Evolutionary conservation across 257 asterid genomes (phyloP).

Genomic region (Primulina huaijiensis): DNA sequence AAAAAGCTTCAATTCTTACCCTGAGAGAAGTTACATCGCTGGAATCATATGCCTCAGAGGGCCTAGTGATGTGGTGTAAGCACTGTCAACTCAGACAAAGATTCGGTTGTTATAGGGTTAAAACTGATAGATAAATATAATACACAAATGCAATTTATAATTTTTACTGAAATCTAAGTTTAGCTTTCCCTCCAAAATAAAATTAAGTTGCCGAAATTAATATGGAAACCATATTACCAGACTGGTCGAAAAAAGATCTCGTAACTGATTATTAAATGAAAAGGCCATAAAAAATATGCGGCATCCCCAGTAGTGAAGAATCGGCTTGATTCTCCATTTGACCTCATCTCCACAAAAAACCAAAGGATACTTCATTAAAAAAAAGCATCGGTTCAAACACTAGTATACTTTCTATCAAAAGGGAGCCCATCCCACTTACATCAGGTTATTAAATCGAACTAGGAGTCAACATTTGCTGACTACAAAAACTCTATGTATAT

Average conservation of each 20-base stretch:
- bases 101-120: slow-evolving; percentile 3
- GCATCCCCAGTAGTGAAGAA: slow-evolving; percentile 4
- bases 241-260: not conserved
- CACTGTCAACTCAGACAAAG: slow-evolving; percentile 43
- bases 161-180: not conserved
- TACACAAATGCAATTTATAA: slow-evolving; percentile 20
- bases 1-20: slow-evolving; percentile 32
- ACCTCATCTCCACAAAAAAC: slow-evolving; percentile 17
- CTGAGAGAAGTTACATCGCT: slow-evolving; percentile 29
- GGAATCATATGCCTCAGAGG: slow-evolving; percentile 44
- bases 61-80: slow-evolving; percentile 50
- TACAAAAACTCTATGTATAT: slow-evolving; percentile 21
- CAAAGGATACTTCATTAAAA: not conserved
- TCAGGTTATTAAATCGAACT: slow-evolving; percentile 20
- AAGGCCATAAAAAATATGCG: not conserved
- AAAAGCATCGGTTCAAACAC: slow-evolving; percentile 5
- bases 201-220: not conserved
- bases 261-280: slow-evolving; percentile 7
- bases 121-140: not conserved
- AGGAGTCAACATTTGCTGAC: slow-evolving; percentile 13
- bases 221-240: slow-evolving; percentile 14
- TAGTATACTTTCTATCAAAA: slow-evolving; percentile 15
- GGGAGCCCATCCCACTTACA: slow-evolving; percentile 18
- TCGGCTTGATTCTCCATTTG: not conserved
- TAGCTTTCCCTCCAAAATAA: not conserved